phyloP scores from a whole-genome alignment of 306 rosid species.

The Cucumis cinereus region DNA sequence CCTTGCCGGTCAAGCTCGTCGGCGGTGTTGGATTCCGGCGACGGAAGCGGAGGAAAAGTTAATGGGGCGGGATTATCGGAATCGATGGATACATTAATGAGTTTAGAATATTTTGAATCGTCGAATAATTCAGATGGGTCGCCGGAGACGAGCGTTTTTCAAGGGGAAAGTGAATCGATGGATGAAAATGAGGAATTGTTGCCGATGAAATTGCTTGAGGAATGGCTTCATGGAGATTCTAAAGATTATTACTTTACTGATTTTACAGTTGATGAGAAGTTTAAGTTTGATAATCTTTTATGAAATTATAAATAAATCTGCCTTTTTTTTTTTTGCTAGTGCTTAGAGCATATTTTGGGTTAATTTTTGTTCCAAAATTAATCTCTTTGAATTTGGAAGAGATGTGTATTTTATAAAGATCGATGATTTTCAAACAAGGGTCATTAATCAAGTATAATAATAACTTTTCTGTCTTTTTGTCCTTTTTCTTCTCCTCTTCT shows the following conservation, averaged over 20 bases:
- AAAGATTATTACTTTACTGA: neutral
- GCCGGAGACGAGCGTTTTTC: slow-evolving; percentile 4
- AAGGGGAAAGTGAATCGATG: slow-evolving; percentile 8
- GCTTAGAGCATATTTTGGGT: neutral
- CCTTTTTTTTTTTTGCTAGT: neutral
- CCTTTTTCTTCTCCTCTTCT: too few species aligned
- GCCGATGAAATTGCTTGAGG: slow-evolving; percentile 5
- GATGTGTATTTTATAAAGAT: neutral
- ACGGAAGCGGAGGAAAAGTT: neutral
- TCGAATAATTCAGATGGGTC: slow-evolving; percentile 7
- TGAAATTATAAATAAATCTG: neutral
- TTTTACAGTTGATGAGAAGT: neutral
- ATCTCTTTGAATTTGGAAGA: neutral
- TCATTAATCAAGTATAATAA: neutral
- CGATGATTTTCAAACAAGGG: neutral
- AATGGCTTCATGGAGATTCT: slow-evolving; percentile 6
- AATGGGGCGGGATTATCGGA: neutral
- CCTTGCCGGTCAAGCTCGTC: neutral
- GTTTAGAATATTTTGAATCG: slow-evolving; percentile 7
- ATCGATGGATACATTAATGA: slow-evolving; percentile 1
- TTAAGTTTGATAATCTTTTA: neutral
- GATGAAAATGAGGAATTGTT: neutral
- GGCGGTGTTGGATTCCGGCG: neutral
- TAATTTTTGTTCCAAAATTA: neutral
- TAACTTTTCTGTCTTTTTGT: too few species aligned